phyloP scores from a whole-genome alignment of 106 monocot species.

The Dactylorhiza incarnata region DNA sequence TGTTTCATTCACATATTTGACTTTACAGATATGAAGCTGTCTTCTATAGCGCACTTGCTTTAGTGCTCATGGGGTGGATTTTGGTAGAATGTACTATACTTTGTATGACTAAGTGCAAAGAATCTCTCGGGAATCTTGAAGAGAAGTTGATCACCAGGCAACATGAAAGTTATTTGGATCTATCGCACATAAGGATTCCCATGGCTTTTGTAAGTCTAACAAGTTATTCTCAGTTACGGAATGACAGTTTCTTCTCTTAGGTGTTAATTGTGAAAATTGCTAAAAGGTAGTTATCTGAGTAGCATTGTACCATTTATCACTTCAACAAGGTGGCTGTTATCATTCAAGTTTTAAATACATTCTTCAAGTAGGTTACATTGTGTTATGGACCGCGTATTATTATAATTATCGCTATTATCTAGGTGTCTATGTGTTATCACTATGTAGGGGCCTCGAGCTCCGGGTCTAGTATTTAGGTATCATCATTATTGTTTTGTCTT shows the following conservation, averaged over 20 bases:
- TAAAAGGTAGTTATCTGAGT: neutral
- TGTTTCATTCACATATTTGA: constrained; percentile 5
- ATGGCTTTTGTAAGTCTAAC: constrained; percentile 74
- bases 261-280: neutral
- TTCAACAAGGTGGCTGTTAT: neutral
- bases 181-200: constrained; percentile 74
- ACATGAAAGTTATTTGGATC: constrained; percentile 54
- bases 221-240: neutral
- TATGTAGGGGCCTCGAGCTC: no score
- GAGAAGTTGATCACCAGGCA: constrained; percentile 14
- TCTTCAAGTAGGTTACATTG: constrained; percentile 1
- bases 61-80: constrained; percentile 92
- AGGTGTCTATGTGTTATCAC: no score
- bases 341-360: neutral
- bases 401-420: no score
- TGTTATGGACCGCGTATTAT: no score
- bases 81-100: constrained; percentile 56
- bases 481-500: no score
- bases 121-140: constrained; percentile 20
- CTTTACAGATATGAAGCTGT: constrained; percentile 78
- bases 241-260: neutral
- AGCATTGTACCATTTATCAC: neutral
- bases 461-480: no score
- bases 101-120: constrained; percentile 19
- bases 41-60: constrained; percentile 73